Evolutionary conservation across 2,329 filamentous ascomycete species (phyloP).

Genomic region (Ophiocordyceps camponoti-leonardi): DNA sequence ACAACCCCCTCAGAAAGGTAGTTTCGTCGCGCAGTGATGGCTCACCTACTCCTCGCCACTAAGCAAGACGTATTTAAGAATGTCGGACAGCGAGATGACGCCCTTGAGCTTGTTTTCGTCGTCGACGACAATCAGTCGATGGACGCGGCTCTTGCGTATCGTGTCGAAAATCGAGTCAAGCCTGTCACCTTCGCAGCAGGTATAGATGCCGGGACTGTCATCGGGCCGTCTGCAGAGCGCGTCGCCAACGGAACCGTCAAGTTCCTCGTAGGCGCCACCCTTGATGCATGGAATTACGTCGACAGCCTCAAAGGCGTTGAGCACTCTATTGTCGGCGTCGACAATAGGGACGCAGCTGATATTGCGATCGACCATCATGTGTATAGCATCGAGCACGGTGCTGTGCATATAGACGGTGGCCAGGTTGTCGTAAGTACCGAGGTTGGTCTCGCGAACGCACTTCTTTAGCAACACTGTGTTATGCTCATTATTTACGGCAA

Average conservation of each 20-base stretch:
- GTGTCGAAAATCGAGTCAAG: conserved; percentile 95
- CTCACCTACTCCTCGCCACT: conserved; percentile 47
- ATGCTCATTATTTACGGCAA: conserved; percentile 76
- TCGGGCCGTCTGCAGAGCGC: conserved; percentile 74
- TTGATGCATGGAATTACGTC: conserved; percentile 95
- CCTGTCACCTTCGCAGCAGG: conserved; percentile 78
- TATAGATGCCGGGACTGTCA: conserved; percentile 93
- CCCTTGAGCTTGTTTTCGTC: conserved; percentile 74
- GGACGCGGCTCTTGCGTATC: conserved; percentile 84
- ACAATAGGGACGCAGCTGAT: conserved; percentile 92
- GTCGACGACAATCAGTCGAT: conserved; percentile 84
- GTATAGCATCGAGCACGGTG: conserved; percentile 85
- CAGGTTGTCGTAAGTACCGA: conserved; percentile 72
- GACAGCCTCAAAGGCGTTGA: conserved; percentile 96
- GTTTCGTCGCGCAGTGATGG: background rate
- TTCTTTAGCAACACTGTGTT: conserved; percentile 83
- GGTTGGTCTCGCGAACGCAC: conserved; percentile 62
- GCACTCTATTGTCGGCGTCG: conserved; percentile 56
- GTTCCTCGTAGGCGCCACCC: conserved; percentile 79
- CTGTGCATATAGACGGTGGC: conserved; percentile 77
- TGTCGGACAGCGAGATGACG: conserved; percentile 86
- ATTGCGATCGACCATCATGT: conserved; percentile 78
- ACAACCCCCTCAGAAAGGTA: background rate
- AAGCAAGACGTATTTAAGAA: conserved; percentile 83
- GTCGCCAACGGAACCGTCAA: conserved; percentile 73